phyloP scores from a whole-genome alignment of 2,329 filamentous ascomycete genomes.

The Microdochium trichocladiopsis region DNA sequence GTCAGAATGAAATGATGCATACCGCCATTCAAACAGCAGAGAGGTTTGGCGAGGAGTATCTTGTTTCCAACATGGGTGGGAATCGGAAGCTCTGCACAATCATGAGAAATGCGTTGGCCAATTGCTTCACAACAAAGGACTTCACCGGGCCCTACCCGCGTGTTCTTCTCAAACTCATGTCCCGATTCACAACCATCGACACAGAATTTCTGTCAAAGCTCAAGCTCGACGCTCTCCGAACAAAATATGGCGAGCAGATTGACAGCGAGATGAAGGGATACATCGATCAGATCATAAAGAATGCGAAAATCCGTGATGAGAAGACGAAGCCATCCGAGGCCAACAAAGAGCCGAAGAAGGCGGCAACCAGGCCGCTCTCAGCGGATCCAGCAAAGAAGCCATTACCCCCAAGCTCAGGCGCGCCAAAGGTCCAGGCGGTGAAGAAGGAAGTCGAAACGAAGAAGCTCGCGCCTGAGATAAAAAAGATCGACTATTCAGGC shows the following conservation, averaged over 20 bases:
- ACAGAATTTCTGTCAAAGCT: slow-evolving; percentile 53
- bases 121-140: slow-evolving; percentile 36
- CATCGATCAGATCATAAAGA: slow-evolving; percentile 12
- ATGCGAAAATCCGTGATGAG: slow-evolving; percentile 7
- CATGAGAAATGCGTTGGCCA: slow-evolving; percentile 45
- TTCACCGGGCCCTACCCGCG: background rate
- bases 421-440: slow-evolving; percentile 3
- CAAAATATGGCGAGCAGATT: slow-evolving; percentile 57
- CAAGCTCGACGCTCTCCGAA: slow-evolving; percentile 59
- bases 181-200: slow-evolving; percentile 53
- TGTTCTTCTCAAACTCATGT: slow-evolving; percentile 38
- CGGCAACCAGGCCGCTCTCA: background rate
- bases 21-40: slow-evolving; percentile 46
- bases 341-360: background rate
- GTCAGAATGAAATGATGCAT: slow-evolving; percentile 40
- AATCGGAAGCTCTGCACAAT: slow-evolving; percentile 50
- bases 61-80: slow-evolving; percentile 50
- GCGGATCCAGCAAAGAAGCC: slow-evolving; percentile 12
- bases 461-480: slow-evolving; percentile 6
- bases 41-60: slow-evolving; percentile 44
- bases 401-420: slow-evolving; percentile 4
- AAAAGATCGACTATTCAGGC: slow-evolving; percentile 17
- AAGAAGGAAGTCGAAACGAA: slow-evolving; percentile 8
- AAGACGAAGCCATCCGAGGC: background rate
- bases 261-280: slow-evolving; percentile 15